Conservation (phyloP, 108 stramenopile species). For the Cyclotella baltica region DNA sequence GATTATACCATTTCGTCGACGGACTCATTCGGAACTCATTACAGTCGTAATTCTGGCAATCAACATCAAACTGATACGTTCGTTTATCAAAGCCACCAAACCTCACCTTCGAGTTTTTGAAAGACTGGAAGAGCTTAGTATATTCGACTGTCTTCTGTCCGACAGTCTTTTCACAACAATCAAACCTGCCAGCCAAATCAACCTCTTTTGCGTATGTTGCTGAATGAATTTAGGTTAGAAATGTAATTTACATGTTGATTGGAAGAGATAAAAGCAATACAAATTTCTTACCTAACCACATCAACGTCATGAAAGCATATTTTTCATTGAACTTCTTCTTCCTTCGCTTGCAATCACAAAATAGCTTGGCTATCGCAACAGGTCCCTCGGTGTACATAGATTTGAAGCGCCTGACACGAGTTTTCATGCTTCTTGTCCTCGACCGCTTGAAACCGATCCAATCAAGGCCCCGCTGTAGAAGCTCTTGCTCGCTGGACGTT, state of each 20-base stretch:
- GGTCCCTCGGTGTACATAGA: conserved; percentile 7
- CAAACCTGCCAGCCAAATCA: conserved; percentile 8
- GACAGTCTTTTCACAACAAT: conserved; percentile 2
- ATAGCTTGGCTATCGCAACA: neutral
- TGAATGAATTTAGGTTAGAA: too few relatives aligned
- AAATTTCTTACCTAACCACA: too few relatives aligned
- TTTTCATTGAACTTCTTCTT: neutral
- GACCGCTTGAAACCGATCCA: conserved; percentile 7
- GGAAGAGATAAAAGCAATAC: too few relatives aligned
- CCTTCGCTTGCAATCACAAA: neutral
- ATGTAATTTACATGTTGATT: too few relatives aligned
- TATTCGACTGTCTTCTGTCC: neutral
- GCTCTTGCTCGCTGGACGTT: conserved; percentile 3
- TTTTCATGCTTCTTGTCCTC: neutral
- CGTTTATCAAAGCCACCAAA: conserved; percentile 4
- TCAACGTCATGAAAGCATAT: conserved; percentile 2
- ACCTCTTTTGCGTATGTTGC: neutral
- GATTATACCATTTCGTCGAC: conserved; percentile 5
- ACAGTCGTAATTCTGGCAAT: neutral
- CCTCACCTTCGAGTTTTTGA: neutral
- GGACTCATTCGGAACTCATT: conserved; percentile 45
- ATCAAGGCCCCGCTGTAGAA: neutral
- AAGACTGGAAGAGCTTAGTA: neutral
- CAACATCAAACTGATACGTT: neutral
- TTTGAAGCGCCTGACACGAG: neutral